Percentiles rank a stretch among this genome's conserved stretches.
Evolutionary conservation across 2,329 filamentous ascomycete genomes (phyloP).

Genomic region (Myrmaecium sp.): DNA sequence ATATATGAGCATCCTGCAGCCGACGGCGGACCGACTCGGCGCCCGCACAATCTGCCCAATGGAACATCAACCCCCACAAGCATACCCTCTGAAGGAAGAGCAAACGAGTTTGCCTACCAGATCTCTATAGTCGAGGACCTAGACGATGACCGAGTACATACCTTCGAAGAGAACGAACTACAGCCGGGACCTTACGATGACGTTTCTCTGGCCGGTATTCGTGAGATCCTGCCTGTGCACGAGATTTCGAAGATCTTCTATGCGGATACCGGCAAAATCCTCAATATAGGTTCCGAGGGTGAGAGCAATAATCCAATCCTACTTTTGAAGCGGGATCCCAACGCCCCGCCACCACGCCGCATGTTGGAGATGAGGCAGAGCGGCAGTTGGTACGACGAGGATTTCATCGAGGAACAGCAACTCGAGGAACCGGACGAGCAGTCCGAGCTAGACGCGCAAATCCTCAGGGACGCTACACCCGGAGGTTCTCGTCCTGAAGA

Average conservation of each 20-base stretch:
- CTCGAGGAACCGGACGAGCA: slow-evolving; percentile 21
- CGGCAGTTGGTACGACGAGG: slow-evolving; percentile 18
- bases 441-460: slow-evolving; percentile 26
- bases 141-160: slow-evolving; percentile 52
- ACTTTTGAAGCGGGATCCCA: slow-evolving; percentile 53
- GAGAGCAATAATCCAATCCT: slow-evolving; percentile 59
- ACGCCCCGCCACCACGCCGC: slow-evolving; percentile 43
- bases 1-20: slow-evolving; percentile 28
- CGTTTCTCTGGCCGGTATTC: slow-evolving; percentile 43
- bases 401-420: slow-evolving; percentile 19
- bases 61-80: slow-evolving; percentile 6
- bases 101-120: slow-evolving; percentile 61
- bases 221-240: slow-evolving; percentile 51
- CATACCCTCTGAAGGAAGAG: slow-evolving; percentile 23
- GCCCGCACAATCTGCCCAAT: slow-evolving; percentile 1
- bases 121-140: slow-evolving; percentile 71
- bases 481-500: slow-evolving; percentile 5
- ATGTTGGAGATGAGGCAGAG: slow-evolving; percentile 34
- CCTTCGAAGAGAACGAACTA: slow-evolving; percentile 41
- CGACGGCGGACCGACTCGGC: slow-evolving; percentile 6
- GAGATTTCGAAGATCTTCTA: slow-evolving; percentile 86
- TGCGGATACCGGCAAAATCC: slow-evolving; percentile 72
- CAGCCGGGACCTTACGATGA: slow-evolving; percentile 44
- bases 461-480: slow-evolving; percentile 22
- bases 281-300: slow-evolving; percentile 60